Conservation (phyloP, 2,329 filamentous ascomycete species). For the Pseudogymnoascus sp. region DNA sequence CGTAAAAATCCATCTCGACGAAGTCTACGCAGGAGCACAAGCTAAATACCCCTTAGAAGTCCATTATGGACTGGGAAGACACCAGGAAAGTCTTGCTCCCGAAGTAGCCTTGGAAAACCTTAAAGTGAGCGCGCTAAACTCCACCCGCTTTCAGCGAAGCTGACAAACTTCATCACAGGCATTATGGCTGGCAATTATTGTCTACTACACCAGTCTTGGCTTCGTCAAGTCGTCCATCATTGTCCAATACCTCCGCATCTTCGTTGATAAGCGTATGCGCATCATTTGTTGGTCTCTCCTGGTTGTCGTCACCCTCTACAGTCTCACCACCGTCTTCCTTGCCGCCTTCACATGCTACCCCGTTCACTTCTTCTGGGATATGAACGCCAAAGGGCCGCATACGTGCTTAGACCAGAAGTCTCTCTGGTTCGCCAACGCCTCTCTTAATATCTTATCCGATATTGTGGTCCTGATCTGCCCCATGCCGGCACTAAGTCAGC, state of each 20-base stretch:
- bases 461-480: constrained; percentile 15
- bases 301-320: constrained; percentile 11
- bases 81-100: constrained; percentile 14
- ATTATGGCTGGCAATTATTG: constrained; percentile 27
- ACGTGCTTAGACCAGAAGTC: constrained; percentile 13
- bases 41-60: constrained; percentile 18
- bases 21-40: neutral
- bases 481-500: constrained; percentile 13
- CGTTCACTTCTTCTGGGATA: constrained; percentile 14
- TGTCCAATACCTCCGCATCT: constrained; percentile 33
- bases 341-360: constrained; percentile 16
- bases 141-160: constrained; percentile 11
- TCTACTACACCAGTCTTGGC: constrained; percentile 29
- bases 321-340: constrained; percentile 11
- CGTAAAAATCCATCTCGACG: neutral
- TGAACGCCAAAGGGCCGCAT: neutral
- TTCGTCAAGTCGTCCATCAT: constrained; percentile 32
- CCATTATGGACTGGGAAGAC: constrained; percentile 21
- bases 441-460: constrained; percentile 17
- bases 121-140: constrained; percentile 17
- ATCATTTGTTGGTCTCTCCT: constrained; percentile 13
- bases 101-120: constrained; percentile 18
- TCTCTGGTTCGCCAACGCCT: constrained; percentile 16
- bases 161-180: constrained; percentile 15
- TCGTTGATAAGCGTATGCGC: constrained; percentile 22